These are phyloP conservation scores for Chlorella vulgaris DNA, from an alignment of 139 green algal genomes.

Conservation along the genomic window DNA sequence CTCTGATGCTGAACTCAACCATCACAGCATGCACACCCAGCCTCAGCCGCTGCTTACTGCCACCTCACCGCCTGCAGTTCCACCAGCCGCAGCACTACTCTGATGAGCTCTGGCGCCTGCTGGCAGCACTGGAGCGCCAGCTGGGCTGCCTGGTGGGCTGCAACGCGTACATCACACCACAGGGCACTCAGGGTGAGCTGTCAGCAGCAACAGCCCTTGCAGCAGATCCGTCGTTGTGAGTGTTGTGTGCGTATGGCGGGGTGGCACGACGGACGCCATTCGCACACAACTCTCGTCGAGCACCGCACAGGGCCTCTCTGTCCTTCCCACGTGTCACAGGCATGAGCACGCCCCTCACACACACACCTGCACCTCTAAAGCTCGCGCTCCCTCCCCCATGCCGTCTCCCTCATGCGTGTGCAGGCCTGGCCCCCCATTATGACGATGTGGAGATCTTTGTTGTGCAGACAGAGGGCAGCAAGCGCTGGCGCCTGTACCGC, in stretches of 20 bases:
- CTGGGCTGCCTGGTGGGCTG: conserved; percentile 80
- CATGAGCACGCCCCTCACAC: too few relatives aligned
- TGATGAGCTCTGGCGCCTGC: conserved; percentile 56
- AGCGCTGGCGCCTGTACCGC: conserved; percentile 62
- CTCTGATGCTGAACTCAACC: too few relatives aligned
- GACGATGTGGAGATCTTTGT: conserved; percentile 88
- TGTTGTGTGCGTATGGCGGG: neutral
- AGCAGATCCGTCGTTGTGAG: neutral
- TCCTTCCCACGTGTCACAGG: too few relatives aligned
- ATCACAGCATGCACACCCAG: too few relatives aligned
- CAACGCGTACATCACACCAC: conserved; percentile 76
- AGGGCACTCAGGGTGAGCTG: conserved; percentile 28
- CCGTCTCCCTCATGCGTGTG: neutral
- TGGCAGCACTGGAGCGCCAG: conserved; percentile 67
- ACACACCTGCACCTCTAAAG: too few relatives aligned
- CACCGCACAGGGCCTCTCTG: too few relatives aligned
- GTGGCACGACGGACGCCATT: too few relatives aligned
- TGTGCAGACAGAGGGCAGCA: conserved; percentile 77
- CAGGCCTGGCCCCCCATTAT: conserved; percentile 75
- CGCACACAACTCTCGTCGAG: too few relatives aligned
- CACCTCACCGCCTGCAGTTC: conserved; percentile 46
- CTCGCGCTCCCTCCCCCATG: neutral
- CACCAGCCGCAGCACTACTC: conserved; percentile 82
- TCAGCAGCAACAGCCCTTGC: too few relatives aligned
- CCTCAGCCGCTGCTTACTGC: neutral